Percentiles rank a stretch among this genome's conserved stretches.
Conservation (phyloP, 176 grass and related monocot genomes). For the Musa acuminata region DNA sequence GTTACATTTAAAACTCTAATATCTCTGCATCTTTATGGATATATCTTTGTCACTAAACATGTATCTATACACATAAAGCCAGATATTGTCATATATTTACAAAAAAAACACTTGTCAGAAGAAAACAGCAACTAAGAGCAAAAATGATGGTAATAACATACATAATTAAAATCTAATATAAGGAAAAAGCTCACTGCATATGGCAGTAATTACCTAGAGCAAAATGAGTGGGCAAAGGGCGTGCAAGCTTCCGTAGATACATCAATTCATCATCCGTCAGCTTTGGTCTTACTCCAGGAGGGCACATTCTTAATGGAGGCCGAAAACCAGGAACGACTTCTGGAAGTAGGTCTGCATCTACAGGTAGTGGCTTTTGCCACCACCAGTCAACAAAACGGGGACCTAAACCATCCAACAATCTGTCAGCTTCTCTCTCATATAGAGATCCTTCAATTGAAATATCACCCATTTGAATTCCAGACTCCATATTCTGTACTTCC, state of each 20-base stretch:
- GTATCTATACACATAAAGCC: neutral
- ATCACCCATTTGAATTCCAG: slow-evolving; percentile 15
- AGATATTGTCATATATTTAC: no score
- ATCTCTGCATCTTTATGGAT: neutral
- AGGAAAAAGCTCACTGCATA: neutral
- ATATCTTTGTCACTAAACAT: no score
- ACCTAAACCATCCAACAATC: slow-evolving; percentile 62
- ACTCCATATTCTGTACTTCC: neutral
- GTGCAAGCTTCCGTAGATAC: slow-evolving; percentile 66
- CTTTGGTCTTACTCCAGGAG: slow-evolving; percentile 41
- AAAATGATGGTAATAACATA: slow-evolving; percentile 4
- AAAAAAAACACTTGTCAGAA: neutral
- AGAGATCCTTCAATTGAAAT: slow-evolving; percentile 39
- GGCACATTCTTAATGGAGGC: slow-evolving; percentile 59
- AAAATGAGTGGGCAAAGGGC: slow-evolving; percentile 80
- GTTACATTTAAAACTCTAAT: neutral
- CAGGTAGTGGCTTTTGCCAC: slow-evolving; percentile 86
- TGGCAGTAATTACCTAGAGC: slow-evolving; percentile 47
- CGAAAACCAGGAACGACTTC: slow-evolving; percentile 44
- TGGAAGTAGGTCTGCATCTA: slow-evolving; percentile 82
- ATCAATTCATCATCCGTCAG: slow-evolving; percentile 64
- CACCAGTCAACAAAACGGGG: slow-evolving; percentile 96
- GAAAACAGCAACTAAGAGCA: neutral
- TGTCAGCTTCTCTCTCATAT: slow-evolving; percentile 77
- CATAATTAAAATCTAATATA: neutral